A percentile compares a stretch with the other conserved stretches of the same genome.
phyloP scores from a whole-genome alignment of 345 rosid species.

The Eucalyptus regnans region DNA sequence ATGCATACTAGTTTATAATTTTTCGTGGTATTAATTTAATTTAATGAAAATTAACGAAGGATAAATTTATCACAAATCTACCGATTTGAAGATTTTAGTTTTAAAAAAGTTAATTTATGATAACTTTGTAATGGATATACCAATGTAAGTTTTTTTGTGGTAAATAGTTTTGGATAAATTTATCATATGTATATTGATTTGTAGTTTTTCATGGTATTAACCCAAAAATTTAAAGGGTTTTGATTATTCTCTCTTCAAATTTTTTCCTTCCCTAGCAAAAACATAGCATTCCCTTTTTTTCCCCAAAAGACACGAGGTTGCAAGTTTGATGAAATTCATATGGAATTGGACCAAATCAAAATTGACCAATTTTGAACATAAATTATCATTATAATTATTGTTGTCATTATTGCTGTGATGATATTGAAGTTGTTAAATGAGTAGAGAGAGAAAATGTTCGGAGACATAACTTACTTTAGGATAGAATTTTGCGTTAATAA shows the following conservation, averaged over 20 bases:
- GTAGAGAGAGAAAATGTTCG: neutral
- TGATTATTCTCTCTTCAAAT: neutral
- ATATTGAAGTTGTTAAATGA: neutral
- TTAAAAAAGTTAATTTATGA: too few relatives aligned
- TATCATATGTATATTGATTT: fast-evolving
- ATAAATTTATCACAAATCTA: too few relatives aligned
- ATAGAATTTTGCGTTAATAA: neutral
- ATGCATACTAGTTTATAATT: too few relatives aligned
- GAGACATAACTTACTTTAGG: neutral
- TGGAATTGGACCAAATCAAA: neutral
- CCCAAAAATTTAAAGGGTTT: neutral
- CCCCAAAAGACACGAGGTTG: neutral
- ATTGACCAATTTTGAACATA: neutral
- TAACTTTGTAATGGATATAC: too few relatives aligned
- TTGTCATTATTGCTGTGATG: neutral
- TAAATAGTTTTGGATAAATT: fast-evolving
- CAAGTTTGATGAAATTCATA: neutral
- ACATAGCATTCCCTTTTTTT: neutral
- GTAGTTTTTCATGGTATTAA: fast-evolving
- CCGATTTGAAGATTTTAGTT: neutral
- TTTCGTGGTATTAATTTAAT: fast-evolving
- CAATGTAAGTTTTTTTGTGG: too few relatives aligned
- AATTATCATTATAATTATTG: too few relatives aligned
- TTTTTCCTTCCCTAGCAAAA: neutral
- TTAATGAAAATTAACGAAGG: fast-evolving